phyloP scores from a whole-genome alignment of 176 grass and related monocot genomes.

The Oryza punctata region DNA sequence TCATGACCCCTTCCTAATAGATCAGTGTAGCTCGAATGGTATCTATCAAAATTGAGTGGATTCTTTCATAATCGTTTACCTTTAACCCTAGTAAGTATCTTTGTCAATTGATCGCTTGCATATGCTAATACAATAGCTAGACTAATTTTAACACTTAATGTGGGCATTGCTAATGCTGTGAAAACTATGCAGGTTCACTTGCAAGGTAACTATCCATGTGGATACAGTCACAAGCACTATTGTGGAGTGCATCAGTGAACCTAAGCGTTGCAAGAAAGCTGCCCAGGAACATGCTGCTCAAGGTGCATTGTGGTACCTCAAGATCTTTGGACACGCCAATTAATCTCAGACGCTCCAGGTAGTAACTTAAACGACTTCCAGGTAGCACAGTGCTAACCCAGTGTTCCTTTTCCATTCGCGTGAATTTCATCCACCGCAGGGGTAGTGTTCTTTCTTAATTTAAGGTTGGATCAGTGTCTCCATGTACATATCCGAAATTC shows the following conservation, averaged over 20 bases:
- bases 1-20: not conserved
- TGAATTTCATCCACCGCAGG: not conserved
- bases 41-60: not conserved
- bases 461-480: not conserved
- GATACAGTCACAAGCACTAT: slow-evolving; percentile 37
- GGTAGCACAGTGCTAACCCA: not conserved
- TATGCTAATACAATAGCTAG: not conserved
- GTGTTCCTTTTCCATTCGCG: not conserved
- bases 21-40: not conserved
- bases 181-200: slow-evolving; percentile 59
- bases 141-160: not conserved
- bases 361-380: not conserved
- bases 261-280: slow-evolving; percentile 45
- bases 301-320: slow-evolving; percentile 68
- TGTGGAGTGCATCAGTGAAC: slow-evolving; percentile 58
- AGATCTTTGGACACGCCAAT: slow-evolving; percentile 24
- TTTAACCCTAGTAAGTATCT: not conserved
- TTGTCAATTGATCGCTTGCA: not conserved
- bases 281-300: slow-evolving; percentile 64
- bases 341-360: not conserved
- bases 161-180: not conserved
- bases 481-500: not conserved
- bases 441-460: not conserved
- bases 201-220: slow-evolving; percentile 59
- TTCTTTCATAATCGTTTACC: not conserved